Evolutionary conservation across 306 rosid species (phyloP), one percentile per base, ranked within the genome.

Genomic region (Acacia melanoxylon): DNA sequence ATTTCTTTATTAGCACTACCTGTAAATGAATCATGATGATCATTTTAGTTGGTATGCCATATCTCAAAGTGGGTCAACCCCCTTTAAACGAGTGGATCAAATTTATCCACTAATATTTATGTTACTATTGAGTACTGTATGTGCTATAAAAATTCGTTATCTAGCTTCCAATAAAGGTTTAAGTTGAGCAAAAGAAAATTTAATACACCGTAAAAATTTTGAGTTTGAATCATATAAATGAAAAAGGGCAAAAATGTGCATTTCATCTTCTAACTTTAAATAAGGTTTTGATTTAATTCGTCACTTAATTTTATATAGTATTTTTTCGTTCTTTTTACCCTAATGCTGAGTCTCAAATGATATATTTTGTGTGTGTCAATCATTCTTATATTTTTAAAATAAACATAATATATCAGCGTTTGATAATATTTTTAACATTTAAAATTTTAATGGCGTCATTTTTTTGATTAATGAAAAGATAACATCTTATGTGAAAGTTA

Each of bases 1-100:
- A 58, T 58, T 19, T 19, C 22, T 67, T 8, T 40, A 10, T 12
- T 58, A 41, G 76, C 84, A 81, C 69, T 74, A 67, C 4, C 16
- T 5, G 40, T 42, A 5, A 70, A 67, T 54, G 35, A 81, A 49
- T 67, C 40, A 65, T 67, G 20, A 27, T 66, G 59, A 75, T 67
- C 70, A 29, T 42, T 67, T 19, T 82, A 42, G 80, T 82, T 68
- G 85, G 71, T 48, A 24, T 81, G 61, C 70, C 41, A 68, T 31
- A 51, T 75, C 77, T 75, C 13, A 22, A n/a, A 54, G 80, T 81
- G 80, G 71, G 80, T 41, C 58, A 41, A 59, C 59, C 29, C 56
- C 58, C 58, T 22, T 37, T 76, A 42, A 76, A 22, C 61, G 71
- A 59, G 54, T 75, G 52, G 54, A 22, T 52, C 79, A 56, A 35